Evolutionary conservation across 169 alveolate genomes (phyloP).

Genomic region (Theileria parva): DNA sequence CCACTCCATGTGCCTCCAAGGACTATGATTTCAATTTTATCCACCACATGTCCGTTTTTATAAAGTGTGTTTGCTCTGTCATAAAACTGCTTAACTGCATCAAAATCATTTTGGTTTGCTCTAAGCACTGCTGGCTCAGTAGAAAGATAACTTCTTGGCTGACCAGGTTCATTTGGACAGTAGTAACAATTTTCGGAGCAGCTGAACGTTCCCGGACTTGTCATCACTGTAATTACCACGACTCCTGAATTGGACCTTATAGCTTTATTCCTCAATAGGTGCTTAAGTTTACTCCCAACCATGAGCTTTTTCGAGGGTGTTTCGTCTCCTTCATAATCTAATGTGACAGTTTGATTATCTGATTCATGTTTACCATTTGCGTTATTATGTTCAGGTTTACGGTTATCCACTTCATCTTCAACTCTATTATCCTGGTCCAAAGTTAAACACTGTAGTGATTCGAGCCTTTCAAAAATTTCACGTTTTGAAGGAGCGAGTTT

Average conservation of each 20-base stretch:
- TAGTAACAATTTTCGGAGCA: slow-evolving; percentile 91
- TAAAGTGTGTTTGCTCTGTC: slow-evolving; percentile 90
- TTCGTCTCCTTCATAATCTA: slow-evolving; percentile 33
- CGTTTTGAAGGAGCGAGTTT: slow-evolving; percentile 76
- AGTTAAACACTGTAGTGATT: slow-evolving; percentile 27
- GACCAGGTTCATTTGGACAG: slow-evolving; percentile 95
- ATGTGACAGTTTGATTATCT: background rate
- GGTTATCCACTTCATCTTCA: background rate
- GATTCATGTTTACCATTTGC: background rate
- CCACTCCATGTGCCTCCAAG: slow-evolving; percentile 95
- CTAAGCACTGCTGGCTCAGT: slow-evolving; percentile 95
- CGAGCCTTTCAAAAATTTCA: slow-evolving; percentile 53
- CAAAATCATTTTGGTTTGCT: slow-evolving; percentile 91
- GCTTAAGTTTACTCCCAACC: slow-evolving; percentile 68
- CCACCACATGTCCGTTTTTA: slow-evolving; percentile 89
- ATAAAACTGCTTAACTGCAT: slow-evolving; percentile 86
- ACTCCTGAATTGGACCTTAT: slow-evolving; percentile 89
- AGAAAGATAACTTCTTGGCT: slow-evolving; percentile 91
- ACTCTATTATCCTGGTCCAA: background rate
- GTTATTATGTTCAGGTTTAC: background rate
- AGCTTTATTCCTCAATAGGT: slow-evolving; percentile 79
- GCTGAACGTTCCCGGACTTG: slow-evolving; percentile 91
- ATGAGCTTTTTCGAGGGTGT: slow-evolving; percentile 43
- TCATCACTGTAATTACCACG: slow-evolving; percentile 90
- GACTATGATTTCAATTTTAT: slow-evolving; percentile 90